Conservation (phyloP, 148 eudicot species). For the Arctostaphylos glauca region DNA sequence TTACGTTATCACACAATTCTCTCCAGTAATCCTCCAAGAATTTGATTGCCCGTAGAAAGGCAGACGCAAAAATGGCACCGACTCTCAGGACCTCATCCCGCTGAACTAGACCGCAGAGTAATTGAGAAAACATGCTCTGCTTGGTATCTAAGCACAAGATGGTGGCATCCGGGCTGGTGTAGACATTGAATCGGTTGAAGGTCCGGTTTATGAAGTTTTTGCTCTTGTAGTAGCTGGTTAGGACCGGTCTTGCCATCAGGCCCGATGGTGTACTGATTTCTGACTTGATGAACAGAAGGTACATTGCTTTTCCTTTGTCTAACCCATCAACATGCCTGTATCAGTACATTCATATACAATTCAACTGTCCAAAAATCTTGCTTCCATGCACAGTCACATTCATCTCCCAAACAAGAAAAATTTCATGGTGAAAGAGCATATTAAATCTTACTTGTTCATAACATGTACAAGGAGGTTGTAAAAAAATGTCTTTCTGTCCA, state of each 20-base stretch:
- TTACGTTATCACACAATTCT: conserved; percentile 19
- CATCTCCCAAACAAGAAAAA: too few species aligned
- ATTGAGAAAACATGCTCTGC: conserved; percentile 33
- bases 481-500: conserved; percentile 23
- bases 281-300: conserved; percentile 28
- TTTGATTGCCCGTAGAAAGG: conserved; percentile 22
- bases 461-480: conserved; percentile 25
- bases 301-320: conserved; percentile 36
- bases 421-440: too few species aligned
- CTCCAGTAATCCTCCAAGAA: conserved; percentile 26
- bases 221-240: too few species aligned
- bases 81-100: conserved; percentile 24
- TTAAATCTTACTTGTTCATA: conserved; percentile 27
- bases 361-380: too few species aligned
- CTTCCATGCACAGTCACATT: too few species aligned
- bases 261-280: conserved; percentile 27
- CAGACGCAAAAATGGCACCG: conserved; percentile 31
- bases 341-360: too few species aligned
- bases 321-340: conserved; percentile 22
- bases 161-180: conserved; percentile 29
- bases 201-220: conserved; percentile 26
- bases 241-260: conserved; percentile 25
- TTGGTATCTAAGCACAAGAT: conserved; percentile 24
- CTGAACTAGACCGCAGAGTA: conserved; percentile 27
- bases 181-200: conserved; percentile 19